Evolutionary conservation across 2,329 filamentous ascomycete genomes (phyloP).

Genomic region (Phialemoniopsis sp.): DNA sequence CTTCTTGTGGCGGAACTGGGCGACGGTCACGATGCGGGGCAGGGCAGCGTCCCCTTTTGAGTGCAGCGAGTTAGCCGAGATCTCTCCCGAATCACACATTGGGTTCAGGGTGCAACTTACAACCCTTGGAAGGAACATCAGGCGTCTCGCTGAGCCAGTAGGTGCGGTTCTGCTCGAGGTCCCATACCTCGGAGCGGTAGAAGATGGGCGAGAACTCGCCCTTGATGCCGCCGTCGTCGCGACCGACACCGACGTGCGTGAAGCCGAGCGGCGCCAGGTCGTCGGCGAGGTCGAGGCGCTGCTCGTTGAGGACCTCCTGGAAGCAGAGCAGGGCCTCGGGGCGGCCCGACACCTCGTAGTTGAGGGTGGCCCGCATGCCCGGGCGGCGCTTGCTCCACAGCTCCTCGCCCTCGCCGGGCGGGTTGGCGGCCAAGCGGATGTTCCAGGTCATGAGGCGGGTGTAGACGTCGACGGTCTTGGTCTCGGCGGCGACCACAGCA

Average conservation of each 20-base stretch:
- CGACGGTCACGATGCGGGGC: constrained; percentile 43
- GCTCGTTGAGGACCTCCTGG: constrained; percentile 42
- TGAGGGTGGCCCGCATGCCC: constrained; percentile 29
- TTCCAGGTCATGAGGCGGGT: constrained; percentile 40
- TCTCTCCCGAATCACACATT: too few species aligned
- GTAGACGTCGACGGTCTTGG: constrained; percentile 14
- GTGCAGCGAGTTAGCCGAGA: too few species aligned
- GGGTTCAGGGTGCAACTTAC: too few species aligned
- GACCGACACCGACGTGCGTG: constrained; percentile 38
- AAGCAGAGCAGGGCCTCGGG: constrained; percentile 35
- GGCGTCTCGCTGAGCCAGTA: constrained; percentile 62
- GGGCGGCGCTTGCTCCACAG: constrained; percentile 31
- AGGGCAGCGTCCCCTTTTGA: constrained; percentile 33
- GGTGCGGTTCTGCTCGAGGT: constrained; percentile 45
- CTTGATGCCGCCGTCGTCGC: constrained; percentile 42
- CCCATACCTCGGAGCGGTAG: constrained; percentile 49
- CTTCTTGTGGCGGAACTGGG: constrained; percentile 33
- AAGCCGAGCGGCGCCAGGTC: constrained; percentile 30
- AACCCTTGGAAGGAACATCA: constrained; percentile 52
- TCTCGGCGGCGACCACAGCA: neutral
- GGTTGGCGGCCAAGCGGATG: constrained; percentile 37
- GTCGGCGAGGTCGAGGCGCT: constrained; percentile 35
- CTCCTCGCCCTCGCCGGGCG: constrained; percentile 31
- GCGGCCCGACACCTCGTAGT: constrained; percentile 26
- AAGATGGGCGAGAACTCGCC: constrained; percentile 61